phyloP scores from a whole-genome alignment of 2,329 filamentous ascomycete species.

The Botrytis paeoniae region DNA sequence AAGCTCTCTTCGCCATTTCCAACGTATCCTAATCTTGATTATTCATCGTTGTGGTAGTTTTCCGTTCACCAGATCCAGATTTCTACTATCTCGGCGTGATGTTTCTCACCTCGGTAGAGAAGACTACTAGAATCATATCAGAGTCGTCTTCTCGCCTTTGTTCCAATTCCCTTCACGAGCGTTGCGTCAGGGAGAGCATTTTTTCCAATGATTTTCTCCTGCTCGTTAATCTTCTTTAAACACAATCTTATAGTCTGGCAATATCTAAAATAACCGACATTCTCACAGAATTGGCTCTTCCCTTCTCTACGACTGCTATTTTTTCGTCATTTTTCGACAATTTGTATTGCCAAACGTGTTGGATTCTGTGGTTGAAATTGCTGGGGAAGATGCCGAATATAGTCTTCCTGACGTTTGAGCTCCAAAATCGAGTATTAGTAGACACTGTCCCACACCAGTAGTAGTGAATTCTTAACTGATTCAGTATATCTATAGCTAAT shows the following conservation, averaged over 20 bases:
- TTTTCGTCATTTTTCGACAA: neutral
- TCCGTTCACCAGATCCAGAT: neutral
- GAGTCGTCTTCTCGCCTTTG: neutral
- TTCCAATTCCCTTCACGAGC: neutral
- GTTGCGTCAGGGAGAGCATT: neutral
- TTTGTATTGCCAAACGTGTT: neutral
- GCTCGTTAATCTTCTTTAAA: neutral
- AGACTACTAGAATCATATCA: neutral
- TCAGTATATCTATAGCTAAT: neutral
- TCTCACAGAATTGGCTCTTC: neutral
- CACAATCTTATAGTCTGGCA: neutral
- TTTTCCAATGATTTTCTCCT: neutral
- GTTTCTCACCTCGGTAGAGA: neutral
- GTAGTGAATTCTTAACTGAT: neutral
- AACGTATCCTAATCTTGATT: neutral
- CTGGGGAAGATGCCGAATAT: neutral
- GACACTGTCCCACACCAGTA: neutral
- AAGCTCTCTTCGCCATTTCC: neutral
- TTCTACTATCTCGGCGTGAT: neutral
- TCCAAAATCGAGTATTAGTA: neutral
- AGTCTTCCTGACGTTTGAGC: neutral
- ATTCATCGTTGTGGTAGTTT: neutral
- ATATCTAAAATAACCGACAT: neutral
- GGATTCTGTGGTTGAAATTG: neutral
- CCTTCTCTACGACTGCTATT: neutral